A percentile compares a stretch with the other conserved stretches of the same genome.
Conservation (phyloP, 2,329 filamentous ascomycete species). For the Calonectria crousiana region DNA sequence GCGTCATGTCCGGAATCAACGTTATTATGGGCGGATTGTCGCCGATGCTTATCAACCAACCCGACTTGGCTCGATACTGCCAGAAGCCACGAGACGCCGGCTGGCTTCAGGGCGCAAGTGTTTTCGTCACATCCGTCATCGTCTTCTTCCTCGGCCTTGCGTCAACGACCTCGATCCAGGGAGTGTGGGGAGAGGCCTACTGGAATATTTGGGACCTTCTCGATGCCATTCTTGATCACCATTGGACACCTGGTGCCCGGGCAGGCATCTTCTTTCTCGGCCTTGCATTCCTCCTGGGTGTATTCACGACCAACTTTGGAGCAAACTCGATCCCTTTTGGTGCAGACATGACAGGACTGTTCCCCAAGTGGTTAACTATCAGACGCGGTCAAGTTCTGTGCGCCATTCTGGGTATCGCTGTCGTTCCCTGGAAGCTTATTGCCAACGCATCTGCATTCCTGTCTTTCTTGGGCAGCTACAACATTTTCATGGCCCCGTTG, state of each 20-base stretch:
- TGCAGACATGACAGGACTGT: neutral
- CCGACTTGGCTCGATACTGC: neutral
- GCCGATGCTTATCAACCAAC: neutral
- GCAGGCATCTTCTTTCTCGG: neutral
- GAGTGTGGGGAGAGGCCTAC: constrained; percentile 49
- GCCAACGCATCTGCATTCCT: neutral
- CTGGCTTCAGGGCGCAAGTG: neutral
- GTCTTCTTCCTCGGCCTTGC: constrained; percentile 22
- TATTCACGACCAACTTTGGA: neutral
- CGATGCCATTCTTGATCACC: constrained; percentile 51
- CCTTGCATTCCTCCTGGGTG: neutral
- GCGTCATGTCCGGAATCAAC: neutral
- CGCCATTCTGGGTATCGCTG: neutral
- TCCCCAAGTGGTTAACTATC: neutral
- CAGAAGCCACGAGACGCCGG: neutral
- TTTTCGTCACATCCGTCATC: neutral
- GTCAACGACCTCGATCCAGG: constrained; percentile 48
- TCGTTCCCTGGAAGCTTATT: neutral
- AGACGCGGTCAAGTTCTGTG: neutral
- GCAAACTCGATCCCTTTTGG: neutral
- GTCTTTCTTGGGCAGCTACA: neutral
- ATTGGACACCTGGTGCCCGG: constrained; percentile 43
- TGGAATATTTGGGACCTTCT: constrained; percentile 54
- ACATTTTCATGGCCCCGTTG: neutral
- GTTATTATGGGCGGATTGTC: neutral